Conservation (phyloP, 768 basidiomycete species). For the Amanita inopinata region DNA sequence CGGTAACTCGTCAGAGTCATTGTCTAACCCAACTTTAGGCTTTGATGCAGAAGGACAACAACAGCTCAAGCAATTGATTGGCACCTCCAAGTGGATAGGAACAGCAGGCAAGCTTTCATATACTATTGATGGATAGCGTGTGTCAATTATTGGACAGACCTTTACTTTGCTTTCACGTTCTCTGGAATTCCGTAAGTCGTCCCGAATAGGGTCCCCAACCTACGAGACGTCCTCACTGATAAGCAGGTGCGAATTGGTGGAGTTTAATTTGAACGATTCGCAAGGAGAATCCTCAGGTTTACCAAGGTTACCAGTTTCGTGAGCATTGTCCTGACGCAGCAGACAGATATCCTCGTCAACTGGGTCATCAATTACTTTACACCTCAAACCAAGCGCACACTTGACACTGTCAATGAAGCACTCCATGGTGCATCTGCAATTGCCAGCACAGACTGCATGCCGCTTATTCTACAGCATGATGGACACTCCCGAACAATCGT, state of each 20-base stretch:
- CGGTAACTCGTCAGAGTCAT: conserved; percentile 10
- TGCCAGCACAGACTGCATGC: conserved; percentile 54
- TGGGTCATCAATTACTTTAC: conserved; percentile 77
- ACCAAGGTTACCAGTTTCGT: conserved; percentile 1
- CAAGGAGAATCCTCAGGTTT: background rate
- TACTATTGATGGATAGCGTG: background rate
- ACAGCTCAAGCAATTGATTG: conserved; percentile 45
- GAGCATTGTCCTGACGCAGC: conserved; percentile 15
- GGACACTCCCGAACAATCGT: conserved; percentile 87
- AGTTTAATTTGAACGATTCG: conserved; percentile 41
- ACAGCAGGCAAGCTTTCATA: conserved; percentile 48
- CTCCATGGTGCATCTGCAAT: conserved; percentile 45
- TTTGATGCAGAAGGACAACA: conserved; percentile 64
- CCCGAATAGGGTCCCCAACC: background rate
- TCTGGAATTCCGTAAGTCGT: conserved; percentile 72
- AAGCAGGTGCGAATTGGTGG: conserved; percentile 49
- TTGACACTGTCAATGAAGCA: conserved; percentile 38
- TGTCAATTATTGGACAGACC: conserved; percentile 32
- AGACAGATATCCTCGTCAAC: conserved; percentile 39
- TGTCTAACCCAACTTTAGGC: conserved; percentile 26
- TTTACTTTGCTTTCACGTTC: conserved; percentile 70
- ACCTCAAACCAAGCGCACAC: conserved; percentile 15
- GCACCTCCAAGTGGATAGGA: conserved; percentile 71
- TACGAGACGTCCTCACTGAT: conserved; percentile 2
- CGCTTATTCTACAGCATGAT: conserved; percentile 71